Percentiles rank a stretch among this genome's conserved stretches.
Evolutionary conservation across 2,329 filamentous ascomycete genomes (phyloP).

Genomic region (Fusarium decemcellulare): DNA sequence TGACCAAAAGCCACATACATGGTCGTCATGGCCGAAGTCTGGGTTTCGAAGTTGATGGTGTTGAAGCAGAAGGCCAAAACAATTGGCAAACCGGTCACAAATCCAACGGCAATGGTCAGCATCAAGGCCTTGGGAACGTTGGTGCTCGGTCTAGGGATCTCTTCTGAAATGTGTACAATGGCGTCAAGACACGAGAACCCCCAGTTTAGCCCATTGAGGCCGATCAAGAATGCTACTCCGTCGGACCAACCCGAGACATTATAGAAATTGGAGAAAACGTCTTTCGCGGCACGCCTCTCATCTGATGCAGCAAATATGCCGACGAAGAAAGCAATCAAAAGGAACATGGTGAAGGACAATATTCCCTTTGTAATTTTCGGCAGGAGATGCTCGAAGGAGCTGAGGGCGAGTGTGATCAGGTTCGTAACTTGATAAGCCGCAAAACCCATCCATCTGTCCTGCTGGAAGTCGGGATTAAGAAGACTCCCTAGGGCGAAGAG

Average conservation of each 20-base stretch:
- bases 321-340: background rate
- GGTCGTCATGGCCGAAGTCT: background rate
- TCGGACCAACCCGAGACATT: constrained; percentile 16
- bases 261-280: background rate
- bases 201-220: constrained; percentile 18
- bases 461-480: background rate
- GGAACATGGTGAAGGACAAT: background rate
- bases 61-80: background rate
- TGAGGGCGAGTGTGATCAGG: background rate
- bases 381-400: background rate
- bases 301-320: background rate
- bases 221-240: constrained; percentile 14
- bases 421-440: background rate
- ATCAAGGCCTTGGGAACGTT: constrained; percentile 6
- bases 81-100: background rate
- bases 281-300: background rate
- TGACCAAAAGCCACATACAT: background rate
- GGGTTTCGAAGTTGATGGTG: background rate
- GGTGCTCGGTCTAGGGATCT: constrained; percentile 6
- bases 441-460: background rate
- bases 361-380: background rate
- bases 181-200: constrained; percentile 21
- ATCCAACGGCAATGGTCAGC: background rate
- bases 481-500: background rate
- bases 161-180: constrained; percentile 18